These are phyloP conservation scores for Fusarium floridanum DNA, from an alignment of 2,329 filamentous ascomycete species.

Conservation along the genomic window DNA sequence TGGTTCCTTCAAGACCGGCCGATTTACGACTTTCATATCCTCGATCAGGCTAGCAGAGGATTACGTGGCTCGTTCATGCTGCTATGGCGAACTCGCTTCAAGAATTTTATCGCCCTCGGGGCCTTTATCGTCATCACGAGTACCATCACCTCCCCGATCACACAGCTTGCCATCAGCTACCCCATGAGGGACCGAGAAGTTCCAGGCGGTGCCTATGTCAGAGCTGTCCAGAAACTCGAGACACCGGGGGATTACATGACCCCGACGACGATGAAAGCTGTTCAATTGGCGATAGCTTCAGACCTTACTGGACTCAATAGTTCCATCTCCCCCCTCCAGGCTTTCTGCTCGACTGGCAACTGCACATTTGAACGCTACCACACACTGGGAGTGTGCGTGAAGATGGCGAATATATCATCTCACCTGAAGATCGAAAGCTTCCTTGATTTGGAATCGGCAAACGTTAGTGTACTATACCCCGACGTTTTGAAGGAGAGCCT, in stretches of 20 bases:
- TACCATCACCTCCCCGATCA: background rate
- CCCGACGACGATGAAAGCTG: background rate
- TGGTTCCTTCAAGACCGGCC: background rate
- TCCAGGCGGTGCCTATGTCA: background rate
- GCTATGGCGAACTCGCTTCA: background rate
- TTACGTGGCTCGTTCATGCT: background rate
- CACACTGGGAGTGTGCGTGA: background rate
- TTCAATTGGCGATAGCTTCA: background rate
- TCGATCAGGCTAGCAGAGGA: background rate
- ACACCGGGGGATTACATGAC: background rate
- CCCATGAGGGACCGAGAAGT: background rate
- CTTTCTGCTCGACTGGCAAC: background rate
- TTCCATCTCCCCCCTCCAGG: too few species aligned
- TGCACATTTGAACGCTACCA: background rate
- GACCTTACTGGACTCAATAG: too few species aligned
- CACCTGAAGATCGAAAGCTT: background rate
- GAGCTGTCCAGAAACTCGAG: background rate
- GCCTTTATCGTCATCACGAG: background rate
- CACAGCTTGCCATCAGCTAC: background rate
- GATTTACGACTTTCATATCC: background rate
- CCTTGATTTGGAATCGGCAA: background rate
- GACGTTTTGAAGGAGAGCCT: background rate
- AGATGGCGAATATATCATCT: background rate
- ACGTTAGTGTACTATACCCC: too few species aligned
- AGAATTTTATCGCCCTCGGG: background rate